phyloP scores from a whole-genome alignment of 306 rosid species.

The Calophaca sinica region DNA sequence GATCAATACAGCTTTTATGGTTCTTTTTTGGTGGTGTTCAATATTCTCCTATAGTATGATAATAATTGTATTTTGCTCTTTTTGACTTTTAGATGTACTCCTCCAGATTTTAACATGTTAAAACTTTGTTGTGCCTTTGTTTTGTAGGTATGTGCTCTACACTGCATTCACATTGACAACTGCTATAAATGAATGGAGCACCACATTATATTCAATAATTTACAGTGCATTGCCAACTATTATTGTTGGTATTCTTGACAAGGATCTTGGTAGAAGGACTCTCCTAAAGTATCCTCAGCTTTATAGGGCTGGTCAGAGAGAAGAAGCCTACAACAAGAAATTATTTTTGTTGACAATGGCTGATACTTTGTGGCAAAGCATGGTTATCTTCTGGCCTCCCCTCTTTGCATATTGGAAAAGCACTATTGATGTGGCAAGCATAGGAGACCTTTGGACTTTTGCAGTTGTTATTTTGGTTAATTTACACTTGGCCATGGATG shows the following conservation, averaged over 20 bases:
- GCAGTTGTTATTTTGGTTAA: slow-evolving; percentile 83
- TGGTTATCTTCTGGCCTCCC: slow-evolving; percentile 77
- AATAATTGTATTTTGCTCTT: not conserved
- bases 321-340: slow-evolving; percentile 81
- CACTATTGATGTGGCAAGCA: slow-evolving; percentile 70
- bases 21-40: too few relatives aligned
- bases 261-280: slow-evolving; percentile 83
- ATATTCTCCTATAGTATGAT: too few relatives aligned
- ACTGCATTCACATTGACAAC: slow-evolving; percentile 79
- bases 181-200: slow-evolving; percentile 95
- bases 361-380: slow-evolving; percentile 96
- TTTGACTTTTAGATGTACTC: not conserved
- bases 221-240: slow-evolving; percentile 88
- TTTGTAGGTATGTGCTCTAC: slow-evolving; percentile 82
- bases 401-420: slow-evolving; percentile 81
- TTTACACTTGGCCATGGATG: slow-evolving; percentile 94
- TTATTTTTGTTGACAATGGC: slow-evolving; percentile 73
- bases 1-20: too few relatives aligned
- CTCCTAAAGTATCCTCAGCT: slow-evolving; percentile 84
- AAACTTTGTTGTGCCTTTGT: slow-evolving; percentile 31
- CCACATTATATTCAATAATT: slow-evolving; percentile 75
- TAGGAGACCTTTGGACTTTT: slow-evolving; percentile 97
- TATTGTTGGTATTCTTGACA: slow-evolving; percentile 90
- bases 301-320: slow-evolving; percentile 87
- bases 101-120: slow-evolving; percentile 20